Base-by-base conservation (phyloP, 2,329 filamentous ascomycete genomes). In the Apiospora kogelbergensis region DNA sequence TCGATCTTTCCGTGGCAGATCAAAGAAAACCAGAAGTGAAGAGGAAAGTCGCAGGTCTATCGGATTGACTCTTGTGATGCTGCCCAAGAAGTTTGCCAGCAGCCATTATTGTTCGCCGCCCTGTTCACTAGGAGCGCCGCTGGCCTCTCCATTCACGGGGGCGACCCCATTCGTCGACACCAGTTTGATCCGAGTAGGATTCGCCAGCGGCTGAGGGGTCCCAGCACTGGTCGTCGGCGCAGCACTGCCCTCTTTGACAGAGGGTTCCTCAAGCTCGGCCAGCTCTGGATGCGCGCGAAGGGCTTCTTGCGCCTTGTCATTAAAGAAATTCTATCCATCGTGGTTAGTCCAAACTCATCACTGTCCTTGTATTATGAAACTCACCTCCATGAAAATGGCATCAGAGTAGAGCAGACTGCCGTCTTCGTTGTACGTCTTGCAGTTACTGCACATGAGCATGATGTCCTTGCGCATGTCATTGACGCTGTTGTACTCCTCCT, bases 391-490 rank as follows among this genome's bases (percentile, higher is more conserved):
- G 68, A 92, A 86, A 80, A 95, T 95, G 65, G 95, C 95, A 84
- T 99, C 96, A 76, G 93, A 88, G 82, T 95, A 98, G 67, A 99
- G 87, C 75, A 97, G 85, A 80, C 95, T 98, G 69, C 91, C 93
- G 78, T 98, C 96, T 81, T 99, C 97, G 77, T 99, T 99, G 85
- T 97, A 99, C 2, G 93, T 96, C 79, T 94, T 89, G 73, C 95
- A 97, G 80, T 99, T 99, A 78, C 88, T 90, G 79, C 95, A 96
- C 81, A 99, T 88, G 72, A 95, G 83, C 66, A 90, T 89, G 71
- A 99, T 90, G 77, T 99, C 97, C 73, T 88, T 89, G 68, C 90
- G 88, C 86, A 99, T 89, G 74, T 95, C 93, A 77, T 88, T 90
- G 70, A 98, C 82, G 76, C 88, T 92, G 74, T 89, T 89, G 80